phyloP scores from a whole-genome alignment of 2,329 filamentous ascomycete genomes.

The Trichoderma asperellum region DNA sequence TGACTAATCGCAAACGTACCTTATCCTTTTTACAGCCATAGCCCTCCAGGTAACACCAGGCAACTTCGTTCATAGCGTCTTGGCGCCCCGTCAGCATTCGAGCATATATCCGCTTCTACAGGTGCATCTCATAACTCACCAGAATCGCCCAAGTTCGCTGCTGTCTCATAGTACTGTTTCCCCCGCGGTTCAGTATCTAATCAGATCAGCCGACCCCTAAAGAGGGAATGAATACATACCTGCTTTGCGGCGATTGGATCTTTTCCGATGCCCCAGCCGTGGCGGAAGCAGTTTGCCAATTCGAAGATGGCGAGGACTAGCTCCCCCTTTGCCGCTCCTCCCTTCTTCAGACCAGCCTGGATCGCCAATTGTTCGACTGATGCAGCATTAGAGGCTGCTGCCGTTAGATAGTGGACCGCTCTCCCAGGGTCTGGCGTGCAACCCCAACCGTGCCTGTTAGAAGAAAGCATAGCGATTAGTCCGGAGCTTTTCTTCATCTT shows the following conservation, averaged over 20 bases:
- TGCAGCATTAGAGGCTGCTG: conserved; percentile 88
- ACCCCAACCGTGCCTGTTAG: conserved; percentile 85
- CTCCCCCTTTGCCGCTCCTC: conserved; percentile 93
- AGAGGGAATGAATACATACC: conserved; percentile 48
- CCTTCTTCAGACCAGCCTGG: conserved; percentile 85
- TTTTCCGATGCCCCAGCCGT: conserved; percentile 89
- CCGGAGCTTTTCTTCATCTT: conserved; percentile 2
- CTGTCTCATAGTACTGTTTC: conserved; percentile 89
- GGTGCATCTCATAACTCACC: conserved; percentile 49
- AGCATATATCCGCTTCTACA: neutral
- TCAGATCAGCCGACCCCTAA: conserved; percentile 10
- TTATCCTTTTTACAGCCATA: conserved; percentile 98
- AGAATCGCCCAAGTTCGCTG: conserved; percentile 92
- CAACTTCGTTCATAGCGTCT: conserved; percentile 97
- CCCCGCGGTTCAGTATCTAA: conserved; percentile 20
- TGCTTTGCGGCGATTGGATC: conserved; percentile 83
- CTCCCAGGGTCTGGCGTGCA: conserved; percentile 71
- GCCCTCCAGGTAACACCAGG: conserved; percentile 95
- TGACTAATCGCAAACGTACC: conserved; percentile 61
- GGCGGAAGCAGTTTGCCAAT: conserved; percentile 86
- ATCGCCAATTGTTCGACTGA: conserved; percentile 84
- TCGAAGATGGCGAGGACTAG: conserved; percentile 96
- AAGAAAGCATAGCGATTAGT: conserved; percentile 16
- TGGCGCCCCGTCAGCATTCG: conserved; percentile 19
- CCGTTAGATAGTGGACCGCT: conserved; percentile 82